A percentile compares a stretch with the other conserved stretches of the same genome.
These are phyloP conservation scores for Omphalotus olearius DNA, from an alignment of 1,284 basidiomycete genomes.

Conservation along the genomic window DNA sequence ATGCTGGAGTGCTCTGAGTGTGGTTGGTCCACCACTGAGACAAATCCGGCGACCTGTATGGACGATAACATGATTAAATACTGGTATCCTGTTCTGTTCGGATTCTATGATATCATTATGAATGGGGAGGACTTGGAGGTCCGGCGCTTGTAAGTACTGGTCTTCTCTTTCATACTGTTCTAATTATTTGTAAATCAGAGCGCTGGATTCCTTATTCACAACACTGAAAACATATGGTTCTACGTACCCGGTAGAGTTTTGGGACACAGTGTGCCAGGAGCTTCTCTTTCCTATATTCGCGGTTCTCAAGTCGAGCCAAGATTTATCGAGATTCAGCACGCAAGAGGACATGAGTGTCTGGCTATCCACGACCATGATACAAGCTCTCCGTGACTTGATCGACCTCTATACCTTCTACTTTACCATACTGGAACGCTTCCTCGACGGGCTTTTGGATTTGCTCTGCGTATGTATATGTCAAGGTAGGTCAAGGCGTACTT, in stretches of 20 bases:
- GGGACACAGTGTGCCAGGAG: slow-evolving; percentile 97
- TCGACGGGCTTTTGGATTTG: slow-evolving; percentile 91
- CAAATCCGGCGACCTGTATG: slow-evolving; percentile 31
- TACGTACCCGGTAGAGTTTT: slow-evolving; percentile 89
- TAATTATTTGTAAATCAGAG: slow-evolving; percentile 44
- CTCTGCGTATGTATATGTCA: slow-evolving; percentile 98
- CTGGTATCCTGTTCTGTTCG: slow-evolving; percentile 96
- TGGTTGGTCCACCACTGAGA: slow-evolving; percentile 41
- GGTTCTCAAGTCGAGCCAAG: slow-evolving; percentile 87
- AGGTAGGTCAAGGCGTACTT: slow-evolving; percentile 55
- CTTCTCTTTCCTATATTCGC: slow-evolving; percentile 98
- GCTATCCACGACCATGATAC: slow-evolving; percentile 99
- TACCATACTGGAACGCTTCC: slow-evolving; percentile 83
- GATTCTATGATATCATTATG: slow-evolving; percentile 99
- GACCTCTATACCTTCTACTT: slow-evolving; percentile 98
- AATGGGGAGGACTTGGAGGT: slow-evolving; percentile 99
- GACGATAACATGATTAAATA: slow-evolving; percentile 91
- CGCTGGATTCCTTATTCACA: slow-evolving; percentile 92
- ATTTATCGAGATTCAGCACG: slow-evolving; percentile 89
- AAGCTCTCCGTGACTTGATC: slow-evolving; percentile 93
- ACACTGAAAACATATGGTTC: slow-evolving; percentile 90
- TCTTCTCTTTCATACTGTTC: slow-evolving; percentile 1
- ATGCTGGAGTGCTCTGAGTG: slow-evolving; percentile 90
- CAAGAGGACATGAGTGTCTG: slow-evolving; percentile 99
- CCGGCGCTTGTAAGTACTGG: slow-evolving; percentile 76